A percentile compares a stretch with the other conserved stretches of the same genome.
phyloP scores from a whole-genome alignment of 2,329 filamentous ascomycete species.

The Hymenoscyphus albidus region DNA sequence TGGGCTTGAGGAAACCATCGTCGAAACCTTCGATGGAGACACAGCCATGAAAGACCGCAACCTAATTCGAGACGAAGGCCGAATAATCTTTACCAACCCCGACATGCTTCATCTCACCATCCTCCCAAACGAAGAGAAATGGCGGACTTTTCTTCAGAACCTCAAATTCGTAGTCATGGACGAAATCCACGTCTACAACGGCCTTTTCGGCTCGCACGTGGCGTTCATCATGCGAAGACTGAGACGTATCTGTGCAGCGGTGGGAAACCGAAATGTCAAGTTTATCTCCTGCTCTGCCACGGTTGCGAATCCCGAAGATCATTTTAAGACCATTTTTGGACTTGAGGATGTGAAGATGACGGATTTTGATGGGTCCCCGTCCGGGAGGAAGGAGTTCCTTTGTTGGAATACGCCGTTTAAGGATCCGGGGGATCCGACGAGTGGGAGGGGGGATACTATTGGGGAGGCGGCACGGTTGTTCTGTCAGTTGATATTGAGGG shows the following conservation, averaged over 20 bases:
- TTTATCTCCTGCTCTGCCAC: conserved; percentile 98
- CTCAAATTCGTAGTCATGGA: conserved; percentile 86
- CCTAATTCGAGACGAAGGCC: conserved; percentile 77
- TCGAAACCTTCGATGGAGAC: conserved; percentile 95
- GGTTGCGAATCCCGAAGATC: conserved; percentile 84
- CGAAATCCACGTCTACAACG: conserved; percentile 95
- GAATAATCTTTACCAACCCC: conserved; percentile 95
- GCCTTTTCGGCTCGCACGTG: conserved; percentile 88
- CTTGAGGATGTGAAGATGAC: conserved; percentile 75
- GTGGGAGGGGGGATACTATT: conserved; percentile 78
- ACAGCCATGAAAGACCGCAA: conserved; percentile 79
- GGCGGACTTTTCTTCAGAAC: conserved; percentile 85
- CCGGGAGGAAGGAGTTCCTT: conserved; percentile 87
- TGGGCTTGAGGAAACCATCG: conserved; percentile 67
- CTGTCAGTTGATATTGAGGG: conserved; percentile 81
- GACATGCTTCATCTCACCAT: conserved; percentile 98
- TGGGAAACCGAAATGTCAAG: conserved; percentile 79
- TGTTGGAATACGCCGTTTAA: conserved; percentile 98
- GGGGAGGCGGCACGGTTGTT: conserved; percentile 86
- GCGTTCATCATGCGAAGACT: conserved; percentile 91
- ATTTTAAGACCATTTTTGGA: conserved; percentile 94
- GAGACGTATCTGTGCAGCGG: conserved; percentile 79
- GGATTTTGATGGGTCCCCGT: conserved; percentile 89
- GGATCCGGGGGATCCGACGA: conserved; percentile 80
- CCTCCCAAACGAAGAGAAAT: conserved; percentile 83